Percentiles rank a stretch among this genome's conserved stretches.
Evolutionary conservation across 768 basidiomycete genomes (phyloP).

Genomic region (Trametes villosa): DNA sequence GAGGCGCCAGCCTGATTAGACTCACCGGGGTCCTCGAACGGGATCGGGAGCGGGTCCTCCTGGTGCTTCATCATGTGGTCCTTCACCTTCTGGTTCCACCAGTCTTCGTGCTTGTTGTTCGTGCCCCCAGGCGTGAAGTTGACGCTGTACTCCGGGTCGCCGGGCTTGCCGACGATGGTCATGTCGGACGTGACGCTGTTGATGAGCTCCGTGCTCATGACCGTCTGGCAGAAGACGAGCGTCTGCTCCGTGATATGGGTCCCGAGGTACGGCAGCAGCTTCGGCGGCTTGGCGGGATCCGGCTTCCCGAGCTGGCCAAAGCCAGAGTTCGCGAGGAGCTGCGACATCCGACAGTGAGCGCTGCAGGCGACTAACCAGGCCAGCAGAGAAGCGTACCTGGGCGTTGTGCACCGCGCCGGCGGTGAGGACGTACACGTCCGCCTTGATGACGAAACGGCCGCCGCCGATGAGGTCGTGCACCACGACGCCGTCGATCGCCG

Average conservation of each 20-base stretch:
- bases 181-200: constrained; percentile 8
- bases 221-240: constrained; percentile 31
- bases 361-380: too few relatives aligned
- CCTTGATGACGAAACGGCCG: constrained; percentile 1
- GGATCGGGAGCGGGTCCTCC: constrained; percentile 32
- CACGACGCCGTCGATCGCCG: background rate
- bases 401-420: constrained; percentile 26
- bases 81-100: constrained; percentile 29
- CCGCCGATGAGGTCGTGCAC: background rate
- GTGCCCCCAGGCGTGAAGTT: background rate
- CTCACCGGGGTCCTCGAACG: constrained; percentile 23
- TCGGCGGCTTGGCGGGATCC: background rate
- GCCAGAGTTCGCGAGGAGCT: constrained; percentile 27
- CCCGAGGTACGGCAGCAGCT: constrained; percentile 15
- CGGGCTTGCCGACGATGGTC: background rate
- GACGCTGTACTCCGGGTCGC: background rate
- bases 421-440: constrained; percentile 25
- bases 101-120: constrained; percentile 6
- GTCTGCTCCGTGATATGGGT: constrained; percentile 30
- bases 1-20: background rate
- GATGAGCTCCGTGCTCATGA: constrained; percentile 19
- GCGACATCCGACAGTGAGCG: background rate
- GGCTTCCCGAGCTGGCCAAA: background rate
- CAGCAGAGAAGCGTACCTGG: constrained; percentile 16
- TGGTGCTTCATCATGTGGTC: constrained; percentile 21